Percentiles rank a stretch among this genome's conserved stretches.
Evolutionary conservation across 2,329 filamentous ascomycete species (phyloP).

Genomic region (Cylindrodendrum hubeiense): DNA sequence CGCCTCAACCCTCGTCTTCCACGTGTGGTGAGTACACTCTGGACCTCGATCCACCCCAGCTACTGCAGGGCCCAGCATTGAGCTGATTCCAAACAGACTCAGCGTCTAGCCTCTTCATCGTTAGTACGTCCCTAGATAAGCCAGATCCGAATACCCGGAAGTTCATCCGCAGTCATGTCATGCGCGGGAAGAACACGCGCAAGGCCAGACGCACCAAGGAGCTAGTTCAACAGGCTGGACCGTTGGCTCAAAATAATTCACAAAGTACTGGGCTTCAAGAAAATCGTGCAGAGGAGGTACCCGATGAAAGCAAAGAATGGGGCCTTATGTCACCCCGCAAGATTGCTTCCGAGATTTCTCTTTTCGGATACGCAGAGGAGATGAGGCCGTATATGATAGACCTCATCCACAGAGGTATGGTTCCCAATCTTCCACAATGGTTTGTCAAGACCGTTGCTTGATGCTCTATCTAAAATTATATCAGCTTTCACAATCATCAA

Average conservation of each 20-base stretch:
- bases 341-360: constrained; percentile 29
- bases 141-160: constrained; percentile 36
- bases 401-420: constrained; percentile 25
- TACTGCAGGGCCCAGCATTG: not conserved
- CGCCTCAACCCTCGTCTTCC: not conserved
- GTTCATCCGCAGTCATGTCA: constrained; percentile 46
- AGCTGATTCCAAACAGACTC: constrained; percentile 12
- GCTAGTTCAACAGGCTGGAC: not conserved
- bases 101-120: constrained; percentile 28
- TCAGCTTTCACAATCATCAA: constrained; percentile 35
- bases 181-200: constrained; percentile 44
- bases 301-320: not conserved
- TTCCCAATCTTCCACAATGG: not conserved
- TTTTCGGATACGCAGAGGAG: constrained; percentile 11
- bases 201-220: constrained; percentile 16
- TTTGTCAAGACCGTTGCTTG: not conserved
- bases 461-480: not conserved
- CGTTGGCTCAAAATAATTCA: not conserved
- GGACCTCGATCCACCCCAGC: not conserved
- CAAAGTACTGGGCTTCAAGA: not conserved
- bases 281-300: not conserved
- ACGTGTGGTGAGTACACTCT: constrained; percentile 4
- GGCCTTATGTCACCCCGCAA: constrained; percentile 10
- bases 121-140: constrained; percentile 37
- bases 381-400: constrained; percentile 30